Percentiles rank a stretch among this genome's conserved stretches.
phyloP scores from a whole-genome alignment of 2,329 filamentous ascomycete species.

The Paecilomyces formosus region DNA sequence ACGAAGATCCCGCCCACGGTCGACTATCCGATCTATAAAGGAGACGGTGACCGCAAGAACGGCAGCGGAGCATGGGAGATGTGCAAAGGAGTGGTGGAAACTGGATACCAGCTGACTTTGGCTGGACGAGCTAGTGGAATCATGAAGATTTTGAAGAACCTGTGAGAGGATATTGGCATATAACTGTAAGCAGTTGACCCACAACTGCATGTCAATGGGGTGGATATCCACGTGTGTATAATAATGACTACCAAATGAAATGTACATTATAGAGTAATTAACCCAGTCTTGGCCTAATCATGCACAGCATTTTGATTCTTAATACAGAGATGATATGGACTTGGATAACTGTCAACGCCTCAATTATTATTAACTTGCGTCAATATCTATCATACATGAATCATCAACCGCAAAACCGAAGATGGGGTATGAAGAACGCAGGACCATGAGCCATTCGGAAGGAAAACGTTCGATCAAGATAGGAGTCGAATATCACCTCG shows the following conservation, averaged over 20 bases:
- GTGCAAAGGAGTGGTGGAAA: conserved; percentile 38
- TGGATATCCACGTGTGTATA: not conserved
- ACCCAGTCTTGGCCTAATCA: not conserved
- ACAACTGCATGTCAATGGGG: not conserved
- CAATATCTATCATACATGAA: not conserved
- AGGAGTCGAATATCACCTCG: too few relatives aligned
- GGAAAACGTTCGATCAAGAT: not conserved
- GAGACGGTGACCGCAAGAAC: conserved; percentile 42
- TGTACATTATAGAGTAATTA: not conserved
- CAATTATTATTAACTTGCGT: not conserved
- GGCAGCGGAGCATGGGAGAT: conserved; percentile 57
- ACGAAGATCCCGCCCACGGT: conserved; percentile 76
- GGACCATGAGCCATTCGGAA: not conserved
- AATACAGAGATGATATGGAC: not conserved
- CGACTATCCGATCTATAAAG: conserved; percentile 69
- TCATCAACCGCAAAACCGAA: not conserved
- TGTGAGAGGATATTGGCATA: conserved; percentile 15
- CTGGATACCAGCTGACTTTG: conserved; percentile 39
- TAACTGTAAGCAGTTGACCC: not conserved
- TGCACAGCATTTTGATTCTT: not conserved
- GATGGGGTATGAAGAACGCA: not conserved
- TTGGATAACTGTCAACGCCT: not conserved
- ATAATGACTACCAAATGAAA: not conserved
- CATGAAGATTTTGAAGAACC: conserved; percentile 28
- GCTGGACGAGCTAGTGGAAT: conserved; percentile 33